phyloP scores from a whole-genome alignment of 345 rosid genomes.

The Limnanthes douglasii region DNA sequence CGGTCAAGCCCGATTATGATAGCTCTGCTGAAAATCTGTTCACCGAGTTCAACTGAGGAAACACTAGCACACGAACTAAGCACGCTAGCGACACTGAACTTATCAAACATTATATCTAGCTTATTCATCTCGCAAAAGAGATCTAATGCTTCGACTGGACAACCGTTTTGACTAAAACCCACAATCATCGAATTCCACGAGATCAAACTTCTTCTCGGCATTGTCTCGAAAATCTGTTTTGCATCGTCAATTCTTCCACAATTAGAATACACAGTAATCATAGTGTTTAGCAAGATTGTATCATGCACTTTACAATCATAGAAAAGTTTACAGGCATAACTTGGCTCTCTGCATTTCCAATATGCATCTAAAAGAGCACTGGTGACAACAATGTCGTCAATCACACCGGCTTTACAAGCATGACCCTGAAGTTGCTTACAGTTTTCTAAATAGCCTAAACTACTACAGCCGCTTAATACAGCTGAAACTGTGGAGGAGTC shows the following conservation, averaged over 20 bases:
- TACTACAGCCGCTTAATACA: slow-evolving; percentile 39
- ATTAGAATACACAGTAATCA: slow-evolving; percentile 61
- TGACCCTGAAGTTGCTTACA: slow-evolving; percentile 67
- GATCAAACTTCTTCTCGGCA: slow-evolving; percentile 43
- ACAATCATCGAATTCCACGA: slow-evolving; percentile 86
- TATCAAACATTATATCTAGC: slow-evolving; percentile 37
- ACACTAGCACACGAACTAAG: slow-evolving; percentile 61
- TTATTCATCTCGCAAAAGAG: slow-evolving; percentile 49
- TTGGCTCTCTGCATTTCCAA: slow-evolving; percentile 39
- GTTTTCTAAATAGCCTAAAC: slow-evolving; percentile 12
- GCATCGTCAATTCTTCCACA: slow-evolving; percentile 72
- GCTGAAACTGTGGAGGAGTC: slow-evolving; percentile 41
- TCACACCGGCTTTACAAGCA: slow-evolving; percentile 36
- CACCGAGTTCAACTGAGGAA: slow-evolving; percentile 53
- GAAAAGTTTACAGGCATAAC: slow-evolving; percentile 55
- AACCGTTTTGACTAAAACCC: slow-evolving; percentile 66
- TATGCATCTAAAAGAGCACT: slow-evolving; percentile 73
- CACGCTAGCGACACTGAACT: slow-evolving; percentile 50
- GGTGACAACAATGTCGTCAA: slow-evolving; percentile 29
- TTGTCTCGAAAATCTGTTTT: slow-evolving; percentile 33
- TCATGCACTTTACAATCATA: slow-evolving; percentile 42
- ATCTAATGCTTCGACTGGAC: slow-evolving; percentile 49
- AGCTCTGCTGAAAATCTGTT: slow-evolving; percentile 60
- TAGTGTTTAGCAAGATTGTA: slow-evolving; percentile 57
- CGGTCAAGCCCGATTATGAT: slow-evolving; percentile 40